Base-by-base conservation (phyloP, 371 early-diverging fungal genomes). In the Lichtheimia ornata region DNA sequence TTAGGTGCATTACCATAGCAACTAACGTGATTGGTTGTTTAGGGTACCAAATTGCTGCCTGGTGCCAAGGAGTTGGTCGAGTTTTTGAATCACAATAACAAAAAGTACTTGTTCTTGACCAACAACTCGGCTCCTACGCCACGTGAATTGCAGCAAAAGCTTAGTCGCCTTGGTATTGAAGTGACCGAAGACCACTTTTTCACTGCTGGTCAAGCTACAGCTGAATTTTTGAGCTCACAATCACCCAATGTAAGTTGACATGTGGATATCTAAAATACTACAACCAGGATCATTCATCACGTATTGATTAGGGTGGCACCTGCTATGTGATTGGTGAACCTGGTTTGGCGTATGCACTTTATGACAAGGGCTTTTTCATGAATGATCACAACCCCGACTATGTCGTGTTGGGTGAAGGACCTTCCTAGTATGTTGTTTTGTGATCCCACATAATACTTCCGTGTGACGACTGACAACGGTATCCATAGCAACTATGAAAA, bases 81-180 rank as follows among this genome's bases (percentile, higher is more conserved):
- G 2, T 88, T 85, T 71, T 70, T 85, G 61, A 63, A 76, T 40
- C 61, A 57, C 30, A 77, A 86, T 56, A 77, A 83, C 65, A 88
- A 88, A 66, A 72, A 82, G 56, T 88, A 77, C 63, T 70, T 88
- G 27, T 88, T 88, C 70, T 71, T 86, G 75, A 88, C 88, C 40
- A 88, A 88, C 74, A 86, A 88, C 67, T 84, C 84, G 51, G 84
- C 85, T 22, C 84, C 85, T 14, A 86, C 88, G 18, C 88, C 88
- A 30, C 70, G 79, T 58, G 88, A 88, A 61, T 73, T 88, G 41
- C 77, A 83, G 27, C 75, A 79, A 61, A 88, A 88, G 64, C 62
- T 88, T 41, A 50, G 59, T 25, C 79, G 85, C 49, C 73, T 85
- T 2, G 86, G 88, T 53, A 80, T 88, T 52, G 76, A 84, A 41